Evolutionary conservation across 345 rosid genomes (phyloP), one percentile per base, ranked within the genome.

Genomic region (Euphorbia pulcherrima): DNA sequence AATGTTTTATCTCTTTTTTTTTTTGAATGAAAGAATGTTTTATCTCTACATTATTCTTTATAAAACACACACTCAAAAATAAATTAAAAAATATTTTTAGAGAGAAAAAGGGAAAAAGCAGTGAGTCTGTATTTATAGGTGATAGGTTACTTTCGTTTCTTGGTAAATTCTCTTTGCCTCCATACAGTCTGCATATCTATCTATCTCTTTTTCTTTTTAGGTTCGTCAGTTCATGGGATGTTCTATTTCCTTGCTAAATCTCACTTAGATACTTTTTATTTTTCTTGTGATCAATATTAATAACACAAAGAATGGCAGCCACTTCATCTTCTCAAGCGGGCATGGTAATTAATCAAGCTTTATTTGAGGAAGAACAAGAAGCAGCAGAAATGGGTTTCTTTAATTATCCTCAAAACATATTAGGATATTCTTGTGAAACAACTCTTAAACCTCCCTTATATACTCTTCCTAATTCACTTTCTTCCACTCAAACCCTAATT

Each of bases 361-460:
- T 84, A 75, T 81, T 85, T 64, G 90, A 87, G 71, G 92, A 84
- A 39, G 81, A 85, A 57, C 86, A 72, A 68, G 73, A 71, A 69
- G 60, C 75, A 18, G 29, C 89, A 52, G 86, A 84, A 64, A 72
- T 87, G 78, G 90, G 85, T 75, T 87, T 86, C 76, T 79, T 86
- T 74, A 56, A 82, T 70, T 86, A 85, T 69, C 79, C 86, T 69
- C 75, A 68, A 70, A 74, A 73, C 74, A 16, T 81, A 72, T 53
- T 44, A 59, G 37, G 37, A 33, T 33, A 33, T 33, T 79, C 62
- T 51, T 72, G 79, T 71, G 76, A 79, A 29, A 61, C 81, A 51
- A 72, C 77, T 58, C 76, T 74, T 58, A 79, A 76, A 64, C 59
- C 72, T 47, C 70, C 16, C 17, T 24, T 8, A 21, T 17, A 60